Evolutionary conservation across 345 rosid genomes (phyloP).

Genomic region (Arabis hirsuta): DNA sequence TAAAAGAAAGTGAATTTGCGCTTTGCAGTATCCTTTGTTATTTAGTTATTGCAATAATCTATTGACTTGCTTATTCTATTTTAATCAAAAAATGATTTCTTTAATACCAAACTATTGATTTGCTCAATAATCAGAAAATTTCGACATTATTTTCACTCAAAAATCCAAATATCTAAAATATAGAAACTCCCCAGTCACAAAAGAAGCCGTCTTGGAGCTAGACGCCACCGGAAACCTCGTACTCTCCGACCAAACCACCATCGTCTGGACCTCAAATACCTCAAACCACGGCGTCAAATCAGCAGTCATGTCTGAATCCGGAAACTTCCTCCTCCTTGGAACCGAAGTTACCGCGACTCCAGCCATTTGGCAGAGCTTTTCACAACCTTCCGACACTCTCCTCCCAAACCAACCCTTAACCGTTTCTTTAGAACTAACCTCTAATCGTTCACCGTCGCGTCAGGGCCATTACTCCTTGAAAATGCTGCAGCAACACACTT

Average conservation of each 20-base stretch:
- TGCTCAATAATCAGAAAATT: background rate
- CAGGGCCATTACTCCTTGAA: conserved; percentile 77
- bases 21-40: background rate
- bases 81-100: background rate
- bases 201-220: conserved; percentile 72
- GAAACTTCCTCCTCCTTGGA: conserved; percentile 70
- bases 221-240: conserved; percentile 73
- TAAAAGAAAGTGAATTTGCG: too few species aligned
- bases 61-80: background rate
- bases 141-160: conserved; percentile 35
- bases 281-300: conserved; percentile 54
- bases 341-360: conserved; percentile 39
- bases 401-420: conserved; percentile 84
- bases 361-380: conserved; percentile 77
- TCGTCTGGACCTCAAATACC: conserved; percentile 80
- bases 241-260: conserved; percentile 54
- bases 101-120: background rate
- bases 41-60: conserved; percentile 1
- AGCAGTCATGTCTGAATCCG: conserved; percentile 76
- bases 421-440: conserved; percentile 69
- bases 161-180: conserved; percentile 54
- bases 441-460: conserved; percentile 49
- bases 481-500: conserved; percentile 85
- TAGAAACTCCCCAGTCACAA: conserved; percentile 83
- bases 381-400: conserved; percentile 81